A percentile compares a stretch with the other conserved stretches of the same genome.
These are phyloP conservation scores for Camelina sativa DNA, from an alignment of 345 rosid genomes.

Conservation along the genomic window DNA sequence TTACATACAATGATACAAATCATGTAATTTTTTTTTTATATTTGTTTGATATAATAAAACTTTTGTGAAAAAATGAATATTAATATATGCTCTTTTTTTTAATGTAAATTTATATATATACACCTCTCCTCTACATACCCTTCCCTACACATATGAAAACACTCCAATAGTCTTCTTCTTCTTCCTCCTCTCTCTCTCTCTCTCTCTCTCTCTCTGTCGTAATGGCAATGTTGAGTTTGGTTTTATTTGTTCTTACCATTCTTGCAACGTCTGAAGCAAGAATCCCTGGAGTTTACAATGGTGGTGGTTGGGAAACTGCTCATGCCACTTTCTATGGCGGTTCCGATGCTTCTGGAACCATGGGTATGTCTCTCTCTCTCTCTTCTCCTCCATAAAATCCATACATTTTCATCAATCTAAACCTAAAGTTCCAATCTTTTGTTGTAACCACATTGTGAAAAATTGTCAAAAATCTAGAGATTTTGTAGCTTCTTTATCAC, in stretches of 20 bases:
- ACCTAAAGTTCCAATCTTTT: slow-evolving; percentile 15
- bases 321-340: slow-evolving; percentile 97
- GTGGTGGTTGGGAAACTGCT: slow-evolving; percentile 73
- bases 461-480: not conserved
- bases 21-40: not conserved
- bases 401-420: slow-evolving; percentile 1
- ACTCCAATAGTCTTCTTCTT: slow-evolving; percentile 23
- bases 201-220: slow-evolving; percentile 14
- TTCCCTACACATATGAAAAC: slow-evolving; percentile 33
- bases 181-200: slow-evolving; percentile 8
- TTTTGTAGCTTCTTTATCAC: not conserved
- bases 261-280: slow-evolving; percentile 58
- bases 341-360: slow-evolving; percentile 85
- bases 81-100: not conserved
- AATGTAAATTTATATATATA: slow-evolving; percentile 31
- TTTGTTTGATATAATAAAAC: not conserved
- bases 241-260: slow-evolving; percentile 31
- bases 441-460: slow-evolving; percentile 18
- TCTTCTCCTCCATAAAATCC: not conserved
- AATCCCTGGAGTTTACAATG: slow-evolving; percentile 73
- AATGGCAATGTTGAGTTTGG: slow-evolving; percentile 41
- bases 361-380: slow-evolving; percentile 58
- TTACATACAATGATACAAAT: not conserved
- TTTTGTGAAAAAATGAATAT: slow-evolving; percentile 20
- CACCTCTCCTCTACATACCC: slow-evolving; percentile 20